A percentile compares a stretch with the other conserved stretches of the same genome.
phyloP scores from a whole-genome alignment of 2,329 filamentous ascomycete genomes.

The Pochonia chlamydosporia region DNA sequence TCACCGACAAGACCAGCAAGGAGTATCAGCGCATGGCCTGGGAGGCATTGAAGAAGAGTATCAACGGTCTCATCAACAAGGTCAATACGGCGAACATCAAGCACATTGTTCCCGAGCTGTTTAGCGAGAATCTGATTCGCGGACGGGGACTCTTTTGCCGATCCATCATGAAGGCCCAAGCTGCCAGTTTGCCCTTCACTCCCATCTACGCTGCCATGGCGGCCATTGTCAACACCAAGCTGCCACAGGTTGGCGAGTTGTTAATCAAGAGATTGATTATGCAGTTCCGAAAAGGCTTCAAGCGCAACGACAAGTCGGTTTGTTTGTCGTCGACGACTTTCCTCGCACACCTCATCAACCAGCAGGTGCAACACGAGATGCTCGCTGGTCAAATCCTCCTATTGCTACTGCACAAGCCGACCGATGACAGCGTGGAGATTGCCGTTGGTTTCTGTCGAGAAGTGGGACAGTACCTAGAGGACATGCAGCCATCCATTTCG shows the following conservation, averaged over 20 bases:
- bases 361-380: slow-evolving; percentile 93
- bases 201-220: slow-evolving; percentile 95
- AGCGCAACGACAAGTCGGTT: slow-evolving; percentile 93
- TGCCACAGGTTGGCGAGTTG: slow-evolving; percentile 90
- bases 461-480: slow-evolving; percentile 88
- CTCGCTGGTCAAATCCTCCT: slow-evolving; percentile 87
- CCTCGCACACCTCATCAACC: slow-evolving; percentile 90
- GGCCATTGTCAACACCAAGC: slow-evolving; percentile 94
- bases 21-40: slow-evolving; percentile 99
- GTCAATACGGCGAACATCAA: slow-evolving; percentile 98
- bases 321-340: slow-evolving; percentile 92
- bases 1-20: slow-evolving; percentile 92
- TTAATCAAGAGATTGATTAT: slow-evolving; percentile 79
- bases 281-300: slow-evolving; percentile 93
- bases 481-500: slow-evolving; percentile 86
- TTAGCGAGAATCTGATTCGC: slow-evolving; percentile 87
- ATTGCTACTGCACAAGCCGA: slow-evolving; percentile 88
- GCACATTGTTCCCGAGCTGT: slow-evolving; percentile 90
- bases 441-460: slow-evolving; percentile 90
- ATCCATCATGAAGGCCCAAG: slow-evolving; percentile 97
- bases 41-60: slow-evolving; percentile 98
- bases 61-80: slow-evolving; percentile 99
- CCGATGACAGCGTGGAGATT: slow-evolving; percentile 96
- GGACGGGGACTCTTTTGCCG: slow-evolving; percentile 90
- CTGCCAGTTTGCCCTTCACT: slow-evolving; percentile 90